Base-by-base conservation (phyloP, 2,329 filamentous ascomycete species). In the Scedosporium aurantiacum region DNA sequence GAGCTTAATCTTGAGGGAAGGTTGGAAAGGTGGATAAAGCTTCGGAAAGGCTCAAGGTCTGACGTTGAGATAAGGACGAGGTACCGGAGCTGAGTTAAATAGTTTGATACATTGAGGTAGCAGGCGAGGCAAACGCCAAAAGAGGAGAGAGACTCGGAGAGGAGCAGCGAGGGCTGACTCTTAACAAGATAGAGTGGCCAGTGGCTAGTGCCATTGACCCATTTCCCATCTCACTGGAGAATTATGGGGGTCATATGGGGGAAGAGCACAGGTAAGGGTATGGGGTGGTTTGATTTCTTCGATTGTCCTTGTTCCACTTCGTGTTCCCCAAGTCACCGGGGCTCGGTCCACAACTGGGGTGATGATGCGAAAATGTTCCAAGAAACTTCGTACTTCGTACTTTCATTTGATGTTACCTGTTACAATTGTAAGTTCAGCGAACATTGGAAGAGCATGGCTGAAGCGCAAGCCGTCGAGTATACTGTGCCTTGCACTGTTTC, bases 61-160 rank as follows among this genome's bases (percentile, higher is more conserved):
- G 50, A 54, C 50, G 50, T 54, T 23, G 50, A 54, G 50, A 54
- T 54, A 54, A 54, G 50, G 50, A 54, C 21, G 50, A 54, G 50
- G 50, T 54, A 54, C 50, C 50, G 18, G 23, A 21, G 50, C 50
- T 54, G 50, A 54, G 50, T 54, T 54, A 54, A 23, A 54, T 54
- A 54, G 23, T 23, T 54, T 54, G 50, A 54, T 54, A 54, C 18
- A 47, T n/a, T n/a, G n/a, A 37, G 32, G 28, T 3, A 12, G 32
- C 32, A 37, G 32, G 8, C 14, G 50, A 54, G 23, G 18, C 50
- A 54, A 54, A 25, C 18, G 8, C 43, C n/a, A 18, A 47, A 47
- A 21, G 21, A 47, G 43, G 43, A 21, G 21, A 47, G 18, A 47
- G 43, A 18, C 6, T 7, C 37, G 37, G 21, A 47, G 16, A 16